phyloP scores from a whole-genome alignment of 306 rosid genomes.

The Erythrophleum fordii region DNA sequence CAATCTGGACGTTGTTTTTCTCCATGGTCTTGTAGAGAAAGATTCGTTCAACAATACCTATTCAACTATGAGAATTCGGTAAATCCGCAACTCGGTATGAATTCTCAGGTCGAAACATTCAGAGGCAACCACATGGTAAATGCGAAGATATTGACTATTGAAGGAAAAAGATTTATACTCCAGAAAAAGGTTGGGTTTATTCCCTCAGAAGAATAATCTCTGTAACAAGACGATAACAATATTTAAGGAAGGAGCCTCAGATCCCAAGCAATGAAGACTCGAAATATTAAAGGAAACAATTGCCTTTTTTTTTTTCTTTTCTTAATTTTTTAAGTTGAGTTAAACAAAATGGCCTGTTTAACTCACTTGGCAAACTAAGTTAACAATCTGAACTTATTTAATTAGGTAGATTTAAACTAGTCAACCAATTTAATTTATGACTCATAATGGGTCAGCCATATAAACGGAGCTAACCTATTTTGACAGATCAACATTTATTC shows the following conservation, averaged over 20 bases:
- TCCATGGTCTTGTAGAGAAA: slow-evolving; percentile 61
- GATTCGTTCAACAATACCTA: slow-evolving; percentile 22
- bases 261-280: slow-evolving; percentile 37
- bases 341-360: too few species aligned
- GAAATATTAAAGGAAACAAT: too few species aligned
- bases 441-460: too few species aligned
- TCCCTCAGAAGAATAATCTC: slow-evolving; percentile 28
- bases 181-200: slow-evolving; percentile 30
- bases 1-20: slow-evolving; percentile 57
- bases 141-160: slow-evolving; percentile 17
- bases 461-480: too few species aligned
- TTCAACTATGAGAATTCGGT: background rate
- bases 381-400: too few species aligned
- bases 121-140: slow-evolving; percentile 17
- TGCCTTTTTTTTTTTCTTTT: too few species aligned
- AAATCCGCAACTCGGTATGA: background rate
- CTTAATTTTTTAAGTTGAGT: too few species aligned
- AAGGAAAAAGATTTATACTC: background rate
- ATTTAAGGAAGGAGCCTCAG: slow-evolving; percentile 36
- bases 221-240: slow-evolving; percentile 27
- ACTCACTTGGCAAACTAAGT: too few species aligned
- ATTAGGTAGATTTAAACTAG: too few species aligned
- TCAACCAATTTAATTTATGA: too few species aligned
- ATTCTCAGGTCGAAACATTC: slow-evolving; percentile 36
- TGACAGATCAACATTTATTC: too few species aligned